Percentiles rank a stretch among this genome's conserved stretches.
phyloP scores from a whole-genome alignment of 495 filamentous ascomycete genomes.

The Haplographium delicatum region DNA sequence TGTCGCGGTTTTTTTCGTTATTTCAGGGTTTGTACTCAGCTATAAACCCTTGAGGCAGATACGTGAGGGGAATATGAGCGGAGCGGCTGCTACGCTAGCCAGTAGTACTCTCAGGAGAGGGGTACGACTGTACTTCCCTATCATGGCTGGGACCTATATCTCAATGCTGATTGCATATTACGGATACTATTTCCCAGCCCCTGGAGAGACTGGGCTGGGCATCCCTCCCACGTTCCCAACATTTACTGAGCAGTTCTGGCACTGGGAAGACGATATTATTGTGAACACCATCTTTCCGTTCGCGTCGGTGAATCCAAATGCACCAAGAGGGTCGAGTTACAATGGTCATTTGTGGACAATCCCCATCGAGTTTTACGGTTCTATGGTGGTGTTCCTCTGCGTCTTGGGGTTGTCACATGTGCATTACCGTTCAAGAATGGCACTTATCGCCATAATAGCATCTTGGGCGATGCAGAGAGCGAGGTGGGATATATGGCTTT shows the following conservation, averaged over 20 bases:
- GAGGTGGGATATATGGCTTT: conserved; percentile 40
- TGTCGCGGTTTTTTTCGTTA: conserved; percentile 69
- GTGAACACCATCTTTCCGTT: conserved; percentile 29
- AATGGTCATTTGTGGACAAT: conserved; percentile 70
- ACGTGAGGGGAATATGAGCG: conserved; percentile 33
- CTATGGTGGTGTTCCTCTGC: conserved; percentile 57
- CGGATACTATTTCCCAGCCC: neutral
- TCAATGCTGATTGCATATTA: conserved; percentile 24
- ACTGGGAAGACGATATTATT: conserved; percentile 43
- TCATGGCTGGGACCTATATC: conserved; percentile 51
- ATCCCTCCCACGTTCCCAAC: conserved; percentile 27
- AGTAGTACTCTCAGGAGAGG: conserved; percentile 59
- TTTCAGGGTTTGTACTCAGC: conserved; percentile 63
- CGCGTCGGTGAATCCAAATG: conserved; percentile 41
- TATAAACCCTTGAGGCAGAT: conserved; percentile 54
- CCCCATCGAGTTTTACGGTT: conserved; percentile 60
- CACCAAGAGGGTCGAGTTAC: conserved; percentile 34
- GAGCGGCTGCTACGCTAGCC: conserved; percentile 32
- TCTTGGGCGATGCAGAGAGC: no score
- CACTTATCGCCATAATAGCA: no score
- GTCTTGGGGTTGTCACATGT: conserved; percentile 49
- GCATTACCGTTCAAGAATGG: no score
- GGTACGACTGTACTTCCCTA: conserved; percentile 57
- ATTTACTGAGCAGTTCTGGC: conserved; percentile 40
- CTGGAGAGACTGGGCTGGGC: neutral